Evolutionary conservation across 108 stramenopile genomes (phyloP).

Genomic region (Skeletonema menzelii): DNA sequence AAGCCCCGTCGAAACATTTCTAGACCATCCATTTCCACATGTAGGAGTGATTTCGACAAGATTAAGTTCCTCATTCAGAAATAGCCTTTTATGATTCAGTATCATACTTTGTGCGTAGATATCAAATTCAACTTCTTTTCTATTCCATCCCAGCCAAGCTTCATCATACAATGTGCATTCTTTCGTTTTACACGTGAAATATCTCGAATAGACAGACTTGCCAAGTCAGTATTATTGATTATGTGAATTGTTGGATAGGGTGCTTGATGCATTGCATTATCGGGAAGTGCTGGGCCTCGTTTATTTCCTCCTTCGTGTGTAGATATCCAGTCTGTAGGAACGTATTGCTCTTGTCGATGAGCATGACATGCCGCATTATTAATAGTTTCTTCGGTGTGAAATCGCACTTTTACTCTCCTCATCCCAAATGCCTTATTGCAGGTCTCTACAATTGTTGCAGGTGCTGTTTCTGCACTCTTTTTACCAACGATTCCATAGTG

Average conservation of each 20-base stretch:
- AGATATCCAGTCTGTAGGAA: conserved; percentile 52
- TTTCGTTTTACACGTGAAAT: conserved; percentile 53
- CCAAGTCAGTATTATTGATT: conserved; percentile 52
- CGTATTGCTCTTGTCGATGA: conserved; percentile 42
- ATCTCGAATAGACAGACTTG: conserved; percentile 33
- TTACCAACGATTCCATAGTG: conserved; percentile 25
- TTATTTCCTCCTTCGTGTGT: too few relatives aligned
- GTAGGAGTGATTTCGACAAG: neutral
- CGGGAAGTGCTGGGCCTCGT: conserved; percentile 30
- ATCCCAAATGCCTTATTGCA: conserved; percentile 33
- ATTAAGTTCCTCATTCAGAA: neutral
- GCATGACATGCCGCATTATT: neutral
- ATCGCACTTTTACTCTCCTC: conserved; percentile 47
- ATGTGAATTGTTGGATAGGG: conserved; percentile 56
- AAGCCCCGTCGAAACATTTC: too few relatives aligned
- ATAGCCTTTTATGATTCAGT: neutral
- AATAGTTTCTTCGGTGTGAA: conserved; percentile 8
- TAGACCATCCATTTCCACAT: too few relatives aligned
- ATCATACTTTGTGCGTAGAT: neutral
- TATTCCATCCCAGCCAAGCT: conserved; percentile 35
- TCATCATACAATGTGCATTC: conserved; percentile 44
- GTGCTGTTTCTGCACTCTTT: conserved; percentile 19
- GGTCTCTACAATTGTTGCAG: conserved; percentile 48
- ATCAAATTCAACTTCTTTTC: neutral
- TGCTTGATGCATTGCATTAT: conserved; percentile 60